A percentile compares a stretch with the other conserved stretches of the same genome.
Evolutionary conservation across 768 basidiomycete genomes (phyloP).

Genomic region (Boletus tomentosulus): DNA sequence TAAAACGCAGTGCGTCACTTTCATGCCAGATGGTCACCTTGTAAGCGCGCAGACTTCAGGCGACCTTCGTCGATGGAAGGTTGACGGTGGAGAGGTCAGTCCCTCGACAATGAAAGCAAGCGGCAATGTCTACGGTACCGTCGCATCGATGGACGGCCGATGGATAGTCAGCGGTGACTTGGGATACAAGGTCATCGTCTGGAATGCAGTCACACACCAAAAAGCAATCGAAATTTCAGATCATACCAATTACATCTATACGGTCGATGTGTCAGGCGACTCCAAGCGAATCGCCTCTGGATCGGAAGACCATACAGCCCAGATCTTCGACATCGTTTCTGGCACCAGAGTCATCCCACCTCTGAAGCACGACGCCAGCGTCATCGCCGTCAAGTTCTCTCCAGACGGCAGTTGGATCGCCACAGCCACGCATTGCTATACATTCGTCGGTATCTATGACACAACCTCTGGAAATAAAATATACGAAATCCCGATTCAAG

Average conservation of each 20-base stretch:
- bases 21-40: not conserved
- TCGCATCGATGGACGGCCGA: not conserved
- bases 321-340: not conserved
- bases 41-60: not conserved
- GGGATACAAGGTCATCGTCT: not conserved
- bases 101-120: not conserved
- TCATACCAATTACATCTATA: not conserved
- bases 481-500: not conserved
- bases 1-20: not conserved
- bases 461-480: not conserved
- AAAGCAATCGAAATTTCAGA: not conserved
- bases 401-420: too few relatives aligned
- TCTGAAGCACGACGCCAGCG: not conserved
- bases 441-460: not conserved
- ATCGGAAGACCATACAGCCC: not conserved
- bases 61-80: not conserved
- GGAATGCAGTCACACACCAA: not conserved
- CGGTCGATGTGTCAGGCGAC: not conserved
- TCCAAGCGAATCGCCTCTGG: not conserved
- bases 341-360: not conserved
- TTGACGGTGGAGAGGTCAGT: not conserved
- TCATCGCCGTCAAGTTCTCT: slow-evolving; percentile 1
- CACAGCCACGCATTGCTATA: not conserved
- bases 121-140: not conserved
- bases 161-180: slow-evolving; percentile 1